Conservation (phyloP, 805 yeast species). For the Candida yuanshanica region DNA sequence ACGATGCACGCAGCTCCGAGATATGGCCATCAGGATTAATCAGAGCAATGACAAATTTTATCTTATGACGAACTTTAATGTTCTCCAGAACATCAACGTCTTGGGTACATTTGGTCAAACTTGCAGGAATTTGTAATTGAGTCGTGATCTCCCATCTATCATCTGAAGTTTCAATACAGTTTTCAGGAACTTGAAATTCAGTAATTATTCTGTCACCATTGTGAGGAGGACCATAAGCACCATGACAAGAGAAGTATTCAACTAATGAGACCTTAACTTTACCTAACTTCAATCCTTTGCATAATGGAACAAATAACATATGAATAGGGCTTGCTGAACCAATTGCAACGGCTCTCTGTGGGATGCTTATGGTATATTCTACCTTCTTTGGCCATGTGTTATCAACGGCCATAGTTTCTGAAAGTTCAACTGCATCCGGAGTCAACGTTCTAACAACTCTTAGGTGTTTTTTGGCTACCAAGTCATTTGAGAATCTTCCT, state of each 20-base stretch:
- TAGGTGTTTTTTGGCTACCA: constrained; percentile 63
- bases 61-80: constrained; percentile 82
- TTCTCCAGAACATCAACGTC: constrained; percentile 70
- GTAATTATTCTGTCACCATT: constrained; percentile 58
- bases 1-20: constrained; percentile 84
- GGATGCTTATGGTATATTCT: constrained; percentile 82
- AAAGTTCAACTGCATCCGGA: constrained; percentile 78
- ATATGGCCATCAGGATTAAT: constrained; percentile 88
- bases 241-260: constrained; percentile 62
- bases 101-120: constrained; percentile 73
- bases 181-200: constrained; percentile 39
- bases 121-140: constrained; percentile 60
- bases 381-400: constrained; percentile 94
- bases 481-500: constrained; percentile 64
- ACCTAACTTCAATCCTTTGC: constrained; percentile 77
- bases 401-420: constrained; percentile 90
- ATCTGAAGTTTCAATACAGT: constrained; percentile 25
- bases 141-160: constrained; percentile 75
- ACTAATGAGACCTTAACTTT: constrained; percentile 60
- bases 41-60: constrained; percentile 74
- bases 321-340: constrained; percentile 74
- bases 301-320: constrained; percentile 68
- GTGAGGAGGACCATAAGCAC: constrained; percentile 51
- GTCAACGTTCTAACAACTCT: constrained; percentile 83
- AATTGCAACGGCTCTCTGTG: constrained; percentile 83